phyloP scores from a whole-genome alignment of 75 land plant species.

The Cryptomeria japonica region DNA sequence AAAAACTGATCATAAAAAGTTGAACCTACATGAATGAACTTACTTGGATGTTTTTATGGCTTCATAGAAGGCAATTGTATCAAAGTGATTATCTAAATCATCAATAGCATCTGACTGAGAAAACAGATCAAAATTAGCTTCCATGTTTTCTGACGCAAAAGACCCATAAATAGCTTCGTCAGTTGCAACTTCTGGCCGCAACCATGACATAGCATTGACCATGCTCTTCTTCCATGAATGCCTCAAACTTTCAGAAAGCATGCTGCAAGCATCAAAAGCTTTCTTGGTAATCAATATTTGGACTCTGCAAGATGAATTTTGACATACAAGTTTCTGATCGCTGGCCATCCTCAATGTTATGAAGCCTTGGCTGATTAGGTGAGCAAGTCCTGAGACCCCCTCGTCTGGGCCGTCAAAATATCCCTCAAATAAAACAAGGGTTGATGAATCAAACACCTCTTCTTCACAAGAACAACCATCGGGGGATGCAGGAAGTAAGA shows the following conservation, averaged over 20 bases:
- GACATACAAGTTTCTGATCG: slow-evolving; percentile 16
- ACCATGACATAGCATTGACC: slow-evolving; percentile 86
- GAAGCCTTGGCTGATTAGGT: slow-evolving; percentile 60
- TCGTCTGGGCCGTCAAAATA: slow-evolving; percentile 79
- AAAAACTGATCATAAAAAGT: background rate
- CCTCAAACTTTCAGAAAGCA: slow-evolving; percentile 44
- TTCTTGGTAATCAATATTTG: slow-evolving; percentile 56
- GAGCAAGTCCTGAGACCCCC: slow-evolving; percentile 64
- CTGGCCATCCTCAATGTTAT: slow-evolving; percentile 43
- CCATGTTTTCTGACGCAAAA: slow-evolving; percentile 11
- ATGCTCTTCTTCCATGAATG: slow-evolving; percentile 70
- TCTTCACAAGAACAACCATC: background rate
- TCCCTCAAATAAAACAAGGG: slow-evolving; percentile 54
- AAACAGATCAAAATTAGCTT: slow-evolving; percentile 9
- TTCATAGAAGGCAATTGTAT: slow-evolving; percentile 78
- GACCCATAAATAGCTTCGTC: slow-evolving; percentile 58
- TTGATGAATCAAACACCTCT: background rate
- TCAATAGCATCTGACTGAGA: background rate
- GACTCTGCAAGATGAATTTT: slow-evolving; percentile 32
- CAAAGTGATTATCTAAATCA: slow-evolving; percentile 49
- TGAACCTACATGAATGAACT: slow-evolving; percentile 12
- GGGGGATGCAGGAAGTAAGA: slow-evolving; percentile 15
- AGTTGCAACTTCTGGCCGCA: slow-evolving; percentile 82
- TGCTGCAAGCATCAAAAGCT: slow-evolving; percentile 63
- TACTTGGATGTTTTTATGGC: slow-evolving; percentile 87